Conservation (phyloP, 805 yeast genomes). For the Schwanniomyces yamadae region DNA sequence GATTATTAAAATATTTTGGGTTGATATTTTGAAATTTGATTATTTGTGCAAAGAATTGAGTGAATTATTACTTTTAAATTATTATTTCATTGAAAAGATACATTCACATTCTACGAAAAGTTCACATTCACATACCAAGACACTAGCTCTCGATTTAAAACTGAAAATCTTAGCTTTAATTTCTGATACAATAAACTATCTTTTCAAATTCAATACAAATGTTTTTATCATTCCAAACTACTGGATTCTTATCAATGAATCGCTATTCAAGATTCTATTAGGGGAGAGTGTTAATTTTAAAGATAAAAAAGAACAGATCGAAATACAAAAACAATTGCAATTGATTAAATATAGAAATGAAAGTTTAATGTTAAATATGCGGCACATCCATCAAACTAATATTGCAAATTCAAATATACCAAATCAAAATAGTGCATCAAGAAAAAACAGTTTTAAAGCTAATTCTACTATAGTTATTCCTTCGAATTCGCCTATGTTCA, state of each 20-base stretch:
- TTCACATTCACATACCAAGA: conserved; percentile 1
- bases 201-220: conserved; percentile 53
- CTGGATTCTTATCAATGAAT: conserved; percentile 56
- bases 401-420: neutral
- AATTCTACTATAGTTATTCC: neutral
- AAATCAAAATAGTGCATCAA: neutral
- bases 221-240: conserved; percentile 62
- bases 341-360: conserved; percentile 67
- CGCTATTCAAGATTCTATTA: conserved; percentile 40
- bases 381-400: conserved; percentile 7
- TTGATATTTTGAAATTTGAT: conserved; percentile 54
- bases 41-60: conserved; percentile 63
- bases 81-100: conserved; percentile 36
- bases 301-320: conserved; percentile 29
- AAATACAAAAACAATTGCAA: conserved; percentile 49
- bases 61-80: conserved; percentile 54
- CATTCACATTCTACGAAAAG: conserved; percentile 3
- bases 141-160: conserved; percentile 16
- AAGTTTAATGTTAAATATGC: conserved; percentile 58
- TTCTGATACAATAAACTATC: conserved; percentile 30
- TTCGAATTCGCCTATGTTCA: neutral
- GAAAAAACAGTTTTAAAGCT: neutral
- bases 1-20: conserved; percentile 69
- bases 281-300: conserved; percentile 12
- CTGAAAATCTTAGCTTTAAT: conserved; percentile 30